phyloP scores from a whole-genome alignment of 2,329 filamentous ascomycete genomes.

The Fusarium sp. region DNA sequence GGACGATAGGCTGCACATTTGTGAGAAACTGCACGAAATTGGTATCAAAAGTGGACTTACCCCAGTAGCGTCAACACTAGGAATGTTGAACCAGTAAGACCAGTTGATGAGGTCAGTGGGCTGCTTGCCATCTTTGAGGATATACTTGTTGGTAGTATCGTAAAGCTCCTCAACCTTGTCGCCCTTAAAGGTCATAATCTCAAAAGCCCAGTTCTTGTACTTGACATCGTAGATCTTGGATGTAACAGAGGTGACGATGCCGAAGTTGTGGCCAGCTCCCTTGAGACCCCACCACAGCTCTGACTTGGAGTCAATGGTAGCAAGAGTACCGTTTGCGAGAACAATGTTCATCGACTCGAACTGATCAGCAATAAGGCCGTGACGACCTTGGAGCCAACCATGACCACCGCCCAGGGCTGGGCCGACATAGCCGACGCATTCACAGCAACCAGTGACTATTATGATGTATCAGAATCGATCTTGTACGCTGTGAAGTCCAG shows the following conservation, averaged over 20 bases:
- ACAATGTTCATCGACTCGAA: constrained; percentile 52
- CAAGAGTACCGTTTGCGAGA: constrained; percentile 47
- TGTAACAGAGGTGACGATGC: constrained; percentile 47
- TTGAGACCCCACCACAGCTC: constrained; percentile 55
- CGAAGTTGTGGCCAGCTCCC: constrained; percentile 54
- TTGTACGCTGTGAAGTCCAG: neutral
- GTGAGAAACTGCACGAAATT: neutral
- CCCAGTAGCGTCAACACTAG: constrained; percentile 56
- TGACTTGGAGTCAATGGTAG: constrained; percentile 35
- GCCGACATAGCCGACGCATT: constrained; percentile 48
- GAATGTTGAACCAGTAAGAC: constrained; percentile 61
- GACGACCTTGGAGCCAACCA: constrained; percentile 47
- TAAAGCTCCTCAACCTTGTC: constrained; percentile 65
- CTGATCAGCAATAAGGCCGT: constrained; percentile 51
- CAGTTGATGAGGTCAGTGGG: constrained; percentile 62
- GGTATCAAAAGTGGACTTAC: constrained; percentile 42
- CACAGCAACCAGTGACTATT: constrained; percentile 41
- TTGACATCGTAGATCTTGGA: constrained; percentile 51
- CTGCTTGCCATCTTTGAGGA: constrained; percentile 56
- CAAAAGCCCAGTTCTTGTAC: constrained; percentile 39
- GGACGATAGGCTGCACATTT: constrained; percentile 55
- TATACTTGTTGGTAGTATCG: constrained; percentile 59
- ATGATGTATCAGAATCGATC: neutral
- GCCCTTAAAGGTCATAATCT: constrained; percentile 60
- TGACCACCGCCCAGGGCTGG: constrained; percentile 50